phyloP scores from a whole-genome alignment of 306 rosid genomes.

The Lablab purpureus region DNA sequence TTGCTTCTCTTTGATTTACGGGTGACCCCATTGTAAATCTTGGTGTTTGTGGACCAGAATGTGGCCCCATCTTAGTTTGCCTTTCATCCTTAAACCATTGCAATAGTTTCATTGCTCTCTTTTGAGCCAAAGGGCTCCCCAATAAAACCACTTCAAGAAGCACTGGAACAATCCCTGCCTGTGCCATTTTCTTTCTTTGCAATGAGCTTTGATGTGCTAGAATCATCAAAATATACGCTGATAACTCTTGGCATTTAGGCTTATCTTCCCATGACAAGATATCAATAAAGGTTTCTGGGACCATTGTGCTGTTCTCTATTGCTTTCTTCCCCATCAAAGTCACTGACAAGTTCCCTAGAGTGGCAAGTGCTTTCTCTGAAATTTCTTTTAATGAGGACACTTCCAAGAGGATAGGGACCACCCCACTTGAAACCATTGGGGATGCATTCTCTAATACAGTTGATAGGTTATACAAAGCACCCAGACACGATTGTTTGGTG shows the following conservation, averaged over 20 bases:
- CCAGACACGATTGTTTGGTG: constrained; percentile 64
- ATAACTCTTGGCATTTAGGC: constrained; percentile 80
- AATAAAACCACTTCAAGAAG: constrained; percentile 83
- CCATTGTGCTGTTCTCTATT: constrained; percentile 66
- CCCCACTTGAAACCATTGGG: constrained; percentile 64
- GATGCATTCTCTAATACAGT: constrained; percentile 70
- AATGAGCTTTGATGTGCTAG: constrained; percentile 87
- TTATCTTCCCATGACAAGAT: constrained; percentile 89
- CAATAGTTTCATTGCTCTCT: constrained; percentile 81
- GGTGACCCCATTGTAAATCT: constrained; percentile 76
- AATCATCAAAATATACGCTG: constrained; percentile 86
- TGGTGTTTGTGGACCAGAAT: constrained; percentile 92
- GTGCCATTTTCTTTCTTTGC: constrained; percentile 78
- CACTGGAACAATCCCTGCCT: constrained; percentile 71
- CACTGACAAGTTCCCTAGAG: constrained; percentile 83
- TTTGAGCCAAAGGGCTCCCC: constrained; percentile 86
- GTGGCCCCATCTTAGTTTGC: constrained; percentile 78
- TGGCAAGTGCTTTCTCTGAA: constrained; percentile 82
- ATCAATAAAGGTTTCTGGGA: constrained; percentile 73
- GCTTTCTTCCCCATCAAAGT: constrained; percentile 82
- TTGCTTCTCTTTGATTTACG: constrained; percentile 55
- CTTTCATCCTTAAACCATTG: constrained; percentile 93
- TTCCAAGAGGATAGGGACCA: constrained; percentile 65
- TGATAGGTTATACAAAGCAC: constrained; percentile 76
- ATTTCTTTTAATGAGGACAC: constrained; percentile 51